These are phyloP conservation scores for Vigna angularis DNA, from an alignment of 306 rosid species.

Conservation along the genomic window DNA sequence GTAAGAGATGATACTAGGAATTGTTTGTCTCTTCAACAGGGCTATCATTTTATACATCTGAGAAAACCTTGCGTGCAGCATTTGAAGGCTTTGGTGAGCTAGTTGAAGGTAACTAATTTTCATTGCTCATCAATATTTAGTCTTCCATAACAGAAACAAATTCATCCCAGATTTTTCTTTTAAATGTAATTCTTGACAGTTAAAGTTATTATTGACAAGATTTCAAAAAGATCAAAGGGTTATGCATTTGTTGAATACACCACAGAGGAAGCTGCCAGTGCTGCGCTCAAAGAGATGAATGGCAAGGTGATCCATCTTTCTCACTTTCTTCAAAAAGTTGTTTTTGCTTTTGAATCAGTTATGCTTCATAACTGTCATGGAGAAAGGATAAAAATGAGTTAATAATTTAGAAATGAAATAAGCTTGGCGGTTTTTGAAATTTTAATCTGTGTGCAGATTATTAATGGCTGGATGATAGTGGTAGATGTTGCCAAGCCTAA, in stretches of 20 bases:
- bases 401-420: slow-evolving; percentile 5
- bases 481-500: slow-evolving; percentile 83
- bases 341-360: slow-evolving; percentile 5
- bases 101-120: slow-evolving; percentile 67
- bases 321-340: not conserved
- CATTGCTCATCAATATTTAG: not conserved
- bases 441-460: slow-evolving; percentile 61
- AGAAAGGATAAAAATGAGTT: not conserved
- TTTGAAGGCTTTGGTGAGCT: slow-evolving; percentile 88
- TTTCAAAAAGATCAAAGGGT: slow-evolving; percentile 94
- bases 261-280: slow-evolving; percentile 84
- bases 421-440: slow-evolving; percentile 30
- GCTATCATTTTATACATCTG: slow-evolving; percentile 67
- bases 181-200: slow-evolving; percentile 56
- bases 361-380: not conserved
- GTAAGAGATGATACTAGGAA: slow-evolving; percentile 16
- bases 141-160: slow-evolving; percentile 11
- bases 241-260: slow-evolving; percentile 90
- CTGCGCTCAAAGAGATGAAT: slow-evolving; percentile 90
- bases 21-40: slow-evolving; percentile 56
- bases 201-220: slow-evolving; percentile 86
- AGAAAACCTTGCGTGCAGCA: slow-evolving; percentile 85
- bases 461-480: slow-evolving; percentile 95
- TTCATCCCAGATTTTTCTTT: slow-evolving; percentile 19
- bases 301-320: slow-evolving; percentile 68